These are phyloP conservation scores for Chlorophyllum brunneum DNA, from an alignment of 768 basidiomycete genomes.

Conservation along the genomic window DNA sequence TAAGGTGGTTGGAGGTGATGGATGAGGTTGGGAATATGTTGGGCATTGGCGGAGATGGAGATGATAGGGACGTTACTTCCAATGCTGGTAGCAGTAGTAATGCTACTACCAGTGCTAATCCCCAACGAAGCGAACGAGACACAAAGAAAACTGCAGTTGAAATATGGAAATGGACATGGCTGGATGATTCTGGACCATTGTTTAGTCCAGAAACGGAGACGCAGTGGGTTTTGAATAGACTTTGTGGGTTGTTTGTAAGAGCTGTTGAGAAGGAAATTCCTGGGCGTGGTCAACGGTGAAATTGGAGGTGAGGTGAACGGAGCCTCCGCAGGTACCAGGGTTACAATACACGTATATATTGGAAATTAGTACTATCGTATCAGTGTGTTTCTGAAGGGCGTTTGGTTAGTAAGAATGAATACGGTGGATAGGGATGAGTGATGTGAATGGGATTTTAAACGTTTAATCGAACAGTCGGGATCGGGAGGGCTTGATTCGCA, in stretches of 20 bases:
- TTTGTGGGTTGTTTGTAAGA: conserved; percentile 30
- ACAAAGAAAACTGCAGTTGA: neutral
- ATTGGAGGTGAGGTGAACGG: too few species aligned
- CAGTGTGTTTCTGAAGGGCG: too few species aligned
- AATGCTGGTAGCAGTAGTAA: neutral
- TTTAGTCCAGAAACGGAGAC: conserved; percentile 32
- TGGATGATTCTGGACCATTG: conserved; percentile 36
- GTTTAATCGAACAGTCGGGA: too few species aligned
- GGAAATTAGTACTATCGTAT: too few species aligned
- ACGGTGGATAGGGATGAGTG: too few species aligned
- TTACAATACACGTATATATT: too few species aligned
- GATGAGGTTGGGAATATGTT: conserved; percentile 16
- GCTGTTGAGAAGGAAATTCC: conserved; percentile 24
- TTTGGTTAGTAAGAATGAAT: too few species aligned
- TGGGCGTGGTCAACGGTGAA: too few species aligned
- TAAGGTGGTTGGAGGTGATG: conserved; percentile 27
- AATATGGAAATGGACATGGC: conserved; percentile 32
- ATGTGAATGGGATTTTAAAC: too few species aligned
- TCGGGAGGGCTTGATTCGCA: too few species aligned
- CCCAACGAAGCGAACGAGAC: neutral
- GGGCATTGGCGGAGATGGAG: neutral
- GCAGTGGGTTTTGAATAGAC: conserved; percentile 33
- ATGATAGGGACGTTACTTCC: neutral
- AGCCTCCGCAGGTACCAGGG: too few species aligned
- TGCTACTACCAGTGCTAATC: neutral